A percentile compares a stretch with the other conserved stretches of the same genome.
phyloP scores from a whole-genome alignment of 441 rosid genomes.

The Hura crepitans region DNA sequence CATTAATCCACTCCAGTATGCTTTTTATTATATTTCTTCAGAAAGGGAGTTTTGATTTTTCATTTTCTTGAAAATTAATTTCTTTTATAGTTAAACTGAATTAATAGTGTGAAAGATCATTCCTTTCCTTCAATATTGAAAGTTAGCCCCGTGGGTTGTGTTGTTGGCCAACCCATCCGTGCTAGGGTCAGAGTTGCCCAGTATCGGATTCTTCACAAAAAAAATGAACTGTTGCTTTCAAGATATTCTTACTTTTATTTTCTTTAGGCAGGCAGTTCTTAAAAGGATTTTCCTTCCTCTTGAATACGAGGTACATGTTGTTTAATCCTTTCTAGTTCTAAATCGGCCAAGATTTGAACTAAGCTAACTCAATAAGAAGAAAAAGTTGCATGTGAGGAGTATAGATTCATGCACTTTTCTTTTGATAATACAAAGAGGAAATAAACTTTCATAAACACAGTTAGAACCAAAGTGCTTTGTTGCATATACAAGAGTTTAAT shows the following conservation, averaged over 20 bases:
- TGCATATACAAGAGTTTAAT: no score
- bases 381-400: neutral
- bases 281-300: neutral
- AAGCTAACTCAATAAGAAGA: neutral
- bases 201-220: conserved; percentile 32
- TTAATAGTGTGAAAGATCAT: conserved; percentile 2
- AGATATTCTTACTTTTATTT: conserved; percentile 17
- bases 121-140: neutral
- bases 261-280: neutral
- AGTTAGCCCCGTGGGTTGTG: neutral
- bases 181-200: neutral
- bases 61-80: neutral
- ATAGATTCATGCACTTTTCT: neutral
- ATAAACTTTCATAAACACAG: no score
- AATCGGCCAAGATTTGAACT: neutral
- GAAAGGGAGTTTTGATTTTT: neutral
- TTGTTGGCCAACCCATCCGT: neutral
- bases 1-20: conserved; percentile 4
- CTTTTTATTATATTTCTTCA: neutral
- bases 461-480: no score
- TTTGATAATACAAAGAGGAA: no score
- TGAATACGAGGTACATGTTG: neutral
- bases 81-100: neutral
- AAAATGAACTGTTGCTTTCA: conserved; percentile 19
- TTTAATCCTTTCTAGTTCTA: neutral